A percentile compares a stretch with the other conserved stretches of the same genome.
These are phyloP conservation scores for Babesia microti DNA, from an alignment of 169 alveolate species.

Conservation along the genomic window DNA sequence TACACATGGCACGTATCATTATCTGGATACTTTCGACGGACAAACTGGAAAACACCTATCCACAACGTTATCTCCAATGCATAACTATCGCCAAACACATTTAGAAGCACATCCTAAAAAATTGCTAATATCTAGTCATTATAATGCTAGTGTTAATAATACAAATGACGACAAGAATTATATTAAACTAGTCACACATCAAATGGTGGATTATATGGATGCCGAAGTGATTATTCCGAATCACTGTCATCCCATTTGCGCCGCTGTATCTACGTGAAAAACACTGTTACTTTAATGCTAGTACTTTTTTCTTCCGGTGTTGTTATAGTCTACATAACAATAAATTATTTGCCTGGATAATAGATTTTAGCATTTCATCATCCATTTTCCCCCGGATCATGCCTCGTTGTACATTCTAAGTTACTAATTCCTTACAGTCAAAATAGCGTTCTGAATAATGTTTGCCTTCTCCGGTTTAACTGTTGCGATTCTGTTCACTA, in stretches of 20 bases:
- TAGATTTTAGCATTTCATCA: constrained; percentile 20
- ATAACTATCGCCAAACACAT: too few species aligned
- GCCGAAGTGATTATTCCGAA: background rate
- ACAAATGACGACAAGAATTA: background rate
- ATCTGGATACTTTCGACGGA: too few species aligned
- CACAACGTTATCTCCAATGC: too few species aligned
- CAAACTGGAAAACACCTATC: too few species aligned
- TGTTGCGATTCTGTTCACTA: constrained; percentile 42
- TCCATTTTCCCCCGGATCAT: too few species aligned
- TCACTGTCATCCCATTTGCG: constrained; percentile 10
- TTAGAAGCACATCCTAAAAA: too few species aligned
- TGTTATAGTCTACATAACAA: constrained; percentile 4
- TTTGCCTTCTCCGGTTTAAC: constrained; percentile 48
- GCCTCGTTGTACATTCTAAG: too few species aligned
- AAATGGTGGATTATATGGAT: background rate
- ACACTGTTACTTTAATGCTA: constrained; percentile 4
- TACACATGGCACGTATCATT: too few species aligned
- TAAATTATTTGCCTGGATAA: constrained; percentile 28
- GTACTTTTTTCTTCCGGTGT: constrained; percentile 10
- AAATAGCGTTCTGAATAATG: constrained; percentile 21
- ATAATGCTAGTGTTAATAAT: too few species aligned
- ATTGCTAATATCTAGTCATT: too few species aligned
- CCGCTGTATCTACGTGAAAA: constrained; percentile 4
- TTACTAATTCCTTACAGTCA: too few species aligned
- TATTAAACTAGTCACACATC: background rate